Base-by-base conservation (phyloP, 2,329 filamentous ascomycete species). In the Claviceps sp. region DNA sequence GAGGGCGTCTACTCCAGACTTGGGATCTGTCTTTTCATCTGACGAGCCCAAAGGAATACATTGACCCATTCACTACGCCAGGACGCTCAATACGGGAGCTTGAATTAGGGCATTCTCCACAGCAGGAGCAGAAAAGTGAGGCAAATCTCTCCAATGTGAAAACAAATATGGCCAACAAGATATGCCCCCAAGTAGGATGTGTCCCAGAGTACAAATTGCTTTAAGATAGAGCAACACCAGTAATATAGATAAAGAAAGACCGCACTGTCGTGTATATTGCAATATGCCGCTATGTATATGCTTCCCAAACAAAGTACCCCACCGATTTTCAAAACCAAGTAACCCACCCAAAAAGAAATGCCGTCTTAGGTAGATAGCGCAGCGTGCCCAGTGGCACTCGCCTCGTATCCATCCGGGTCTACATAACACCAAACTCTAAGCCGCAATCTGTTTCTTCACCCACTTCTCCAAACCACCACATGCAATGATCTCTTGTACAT, bases 401-500 rank as follows among this genome's bases (percentile, higher is more conserved):
- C 1, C 13, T 36, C 26, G 14, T 44, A 20, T 22, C n/a, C 39
- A 42, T 20, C n/a, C 42, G 26, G 22, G 22, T 13, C 42, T 40
- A 40, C 8, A 14, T 22, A 43, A 26, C 22, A 23, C 16, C 20
- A 16, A 20, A 47, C 9, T 14, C 8, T 29, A 49, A 20, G 47
- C 47, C 16, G 16, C 52, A 40, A 89, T 85, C 64, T 86, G 74
- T 52, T 76, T 74, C 75, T 85, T 85, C 9, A 93, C 85, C 88
- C 88, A 94, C 56, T 82, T 83, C 73, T 90, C 86, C 54, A 94
- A 63, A 0, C 88, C 88, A 2, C 87, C 87, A 48, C 76, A 68
- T 0, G 86, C 84, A 60, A 91, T 87, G 52, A 91, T 89, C 61
- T 86, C 86, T 66, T 95, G 89, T 51, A 95, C 85, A 62, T 91